phyloP scores from a whole-genome alignment of 257 asterid genomes.

The Scutellaria barbata region DNA sequence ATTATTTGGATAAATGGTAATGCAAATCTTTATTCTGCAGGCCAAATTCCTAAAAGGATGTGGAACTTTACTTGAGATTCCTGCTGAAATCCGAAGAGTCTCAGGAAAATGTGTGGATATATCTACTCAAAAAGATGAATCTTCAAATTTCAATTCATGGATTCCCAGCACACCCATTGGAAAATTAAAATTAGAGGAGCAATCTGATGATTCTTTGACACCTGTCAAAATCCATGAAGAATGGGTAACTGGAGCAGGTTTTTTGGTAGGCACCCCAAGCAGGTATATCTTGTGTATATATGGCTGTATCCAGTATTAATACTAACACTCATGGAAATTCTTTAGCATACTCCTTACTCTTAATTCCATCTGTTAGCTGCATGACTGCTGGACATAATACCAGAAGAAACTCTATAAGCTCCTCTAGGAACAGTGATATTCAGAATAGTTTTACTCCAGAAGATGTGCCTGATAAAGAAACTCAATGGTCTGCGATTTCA shows the following conservation, averaged over 20 bases:
- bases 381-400: conserved; percentile 44
- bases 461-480: conserved; percentile 33
- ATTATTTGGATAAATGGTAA: background rate
- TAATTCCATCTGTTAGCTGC: conserved; percentile 45
- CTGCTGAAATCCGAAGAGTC: conserved; percentile 64
- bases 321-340: background rate
- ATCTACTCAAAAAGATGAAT: conserved; percentile 44
- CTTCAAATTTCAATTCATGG: conserved; percentile 39
- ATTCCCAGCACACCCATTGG: conserved; percentile 40
- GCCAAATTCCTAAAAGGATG: conserved; percentile 87
- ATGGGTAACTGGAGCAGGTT: conserved; percentile 42
- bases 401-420: conserved; percentile 42
- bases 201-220: conserved; percentile 47
- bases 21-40: conserved; percentile 45
- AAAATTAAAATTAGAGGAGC: conserved; percentile 48
- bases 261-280: conserved; percentile 57
- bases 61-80: conserved; percentile 84
- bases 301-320: conserved; percentile 11
- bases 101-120: conserved; percentile 43
- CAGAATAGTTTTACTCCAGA: conserved; percentile 39
- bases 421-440: conserved; percentile 40
- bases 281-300: conserved; percentile 50
- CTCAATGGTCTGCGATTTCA: conserved; percentile 39
- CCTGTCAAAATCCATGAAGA: conserved; percentile 52
- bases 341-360: conserved; percentile 19